Percentiles rank a stretch among this genome's conserved stretches.
These are phyloP conservation scores for Solanum sparsipilum DNA, from an alignment of 257 asterid genomes.

Conservation along the genomic window DNA sequence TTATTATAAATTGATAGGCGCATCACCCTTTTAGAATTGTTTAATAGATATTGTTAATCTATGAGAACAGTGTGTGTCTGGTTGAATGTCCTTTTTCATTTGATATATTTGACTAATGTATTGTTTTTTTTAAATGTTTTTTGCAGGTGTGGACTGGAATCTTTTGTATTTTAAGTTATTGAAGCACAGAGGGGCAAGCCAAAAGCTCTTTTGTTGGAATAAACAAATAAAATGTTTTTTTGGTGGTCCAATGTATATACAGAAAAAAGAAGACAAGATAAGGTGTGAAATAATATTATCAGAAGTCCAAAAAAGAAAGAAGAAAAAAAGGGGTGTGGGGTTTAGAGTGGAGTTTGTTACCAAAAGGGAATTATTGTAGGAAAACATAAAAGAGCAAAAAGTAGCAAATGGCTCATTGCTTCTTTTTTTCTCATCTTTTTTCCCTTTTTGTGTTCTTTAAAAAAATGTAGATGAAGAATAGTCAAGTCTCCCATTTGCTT, in stretches of 20 bases:
- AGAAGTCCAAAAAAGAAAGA: background rate
- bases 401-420: slow-evolving; percentile 21
- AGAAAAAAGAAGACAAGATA: background rate
- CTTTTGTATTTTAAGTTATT: background rate
- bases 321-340: slow-evolving; percentile 3
- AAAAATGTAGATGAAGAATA: background rate
- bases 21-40: background rate
- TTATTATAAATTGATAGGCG: background rate
- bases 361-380: background rate
- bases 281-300: background rate
- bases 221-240: background rate
- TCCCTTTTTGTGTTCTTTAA: background rate
- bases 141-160: background rate
- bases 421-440: background rate
- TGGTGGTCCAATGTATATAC: background rate
- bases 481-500: slow-evolving; percentile 29
- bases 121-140: background rate
- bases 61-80: no score
- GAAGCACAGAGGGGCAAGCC: background rate
- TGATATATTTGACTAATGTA: background rate
- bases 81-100: no score
- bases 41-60: background rate
- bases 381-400: slow-evolving; percentile 3
- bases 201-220: background rate
- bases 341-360: slow-evolving; percentile 32